Conservation (phyloP, 2,329 filamentous ascomycete species). For the Aspergillus sp. region DNA sequence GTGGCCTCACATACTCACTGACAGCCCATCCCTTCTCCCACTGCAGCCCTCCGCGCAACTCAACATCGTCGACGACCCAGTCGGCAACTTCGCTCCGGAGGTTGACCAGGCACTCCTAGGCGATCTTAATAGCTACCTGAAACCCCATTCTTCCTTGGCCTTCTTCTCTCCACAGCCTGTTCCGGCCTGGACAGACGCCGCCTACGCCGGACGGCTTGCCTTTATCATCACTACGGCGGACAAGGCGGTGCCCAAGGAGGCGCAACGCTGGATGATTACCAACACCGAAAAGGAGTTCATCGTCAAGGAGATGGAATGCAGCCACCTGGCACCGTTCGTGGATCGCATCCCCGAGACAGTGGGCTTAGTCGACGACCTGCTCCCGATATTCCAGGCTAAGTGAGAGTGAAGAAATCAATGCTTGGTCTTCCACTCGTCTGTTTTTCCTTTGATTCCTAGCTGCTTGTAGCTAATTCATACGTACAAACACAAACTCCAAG, state of each 20-base stretch:
- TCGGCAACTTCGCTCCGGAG: constrained; percentile 20
- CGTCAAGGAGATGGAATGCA: constrained; percentile 20
- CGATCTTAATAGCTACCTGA: constrained; percentile 15
- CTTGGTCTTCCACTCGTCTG: background rate
- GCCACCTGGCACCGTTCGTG: constrained; percentile 19
- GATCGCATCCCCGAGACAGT: background rate
- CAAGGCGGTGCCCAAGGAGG: constrained; percentile 24
- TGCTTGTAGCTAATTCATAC: background rate
- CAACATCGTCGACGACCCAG: constrained; percentile 18
- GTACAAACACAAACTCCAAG: background rate
- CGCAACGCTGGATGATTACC: constrained; percentile 28
- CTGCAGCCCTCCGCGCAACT: constrained; percentile 15
- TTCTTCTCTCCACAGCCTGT: constrained; percentile 27
- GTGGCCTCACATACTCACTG: too few species aligned
- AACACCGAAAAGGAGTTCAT: constrained; percentile 25
- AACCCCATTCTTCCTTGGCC: constrained; percentile 25
- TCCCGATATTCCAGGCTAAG: too few species aligned
- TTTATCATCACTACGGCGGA: constrained; percentile 27
- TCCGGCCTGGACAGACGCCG: constrained; percentile 29
- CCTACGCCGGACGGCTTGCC: constrained; percentile 21
- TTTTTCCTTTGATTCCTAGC: background rate
- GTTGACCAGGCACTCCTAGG: constrained; percentile 4
- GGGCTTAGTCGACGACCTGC: background rate
- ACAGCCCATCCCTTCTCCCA: too few species aligned
- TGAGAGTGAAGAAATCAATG: too few species aligned